Base-by-base conservation (phyloP, 148 eudicot species). In the Rhododendron ovatum region DNA sequence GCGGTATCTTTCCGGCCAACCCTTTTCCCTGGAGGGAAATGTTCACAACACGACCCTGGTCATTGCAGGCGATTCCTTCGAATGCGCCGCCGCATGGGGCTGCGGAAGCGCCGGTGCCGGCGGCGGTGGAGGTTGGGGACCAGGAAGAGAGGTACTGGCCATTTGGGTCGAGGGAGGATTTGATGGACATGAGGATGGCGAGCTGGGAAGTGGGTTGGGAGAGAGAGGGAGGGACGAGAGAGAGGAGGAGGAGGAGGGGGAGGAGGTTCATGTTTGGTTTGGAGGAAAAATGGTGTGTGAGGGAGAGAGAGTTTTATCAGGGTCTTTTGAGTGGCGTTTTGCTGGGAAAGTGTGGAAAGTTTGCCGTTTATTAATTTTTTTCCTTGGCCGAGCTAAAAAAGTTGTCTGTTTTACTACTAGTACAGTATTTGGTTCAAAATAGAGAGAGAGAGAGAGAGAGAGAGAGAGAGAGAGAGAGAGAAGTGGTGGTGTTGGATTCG, bases 11-110 rank as follows among this genome's bases (percentile, higher is more conserved):
- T 39, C 98, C 98, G 86, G 88, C 53, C 47, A 96, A 90, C 33
- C 96, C 96, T 89, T 90, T 92, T 1, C 98, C 98, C 69, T 96
- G 98, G 82, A 96, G 88, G 7, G 98, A 94, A 67, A 96, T 93
- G 84, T 96, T 94, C 33, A 92, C 96, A 22, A 96, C 98, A 37
- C 2, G 33, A 11, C 73, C 73, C 73, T 10, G 33, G 33, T 67
- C 35, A 4, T 67, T 12, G 71, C 96, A 96, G 57, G 94, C 95
- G 61, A 96, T 84, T 81, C 98, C 98, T 47, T 92, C 94, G 85
- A 94, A 96, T 6, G 91, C 48, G 37, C 89, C 93, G 43, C 82
- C 86, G 84, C 98, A 94, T n/a, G 94, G 94, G 83, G 91, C 85
- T 26, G 87, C 83, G 14, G 92, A 89, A 12, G 76, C 7, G 14